Percentiles rank a stretch among this genome's conserved stretches.
Conservation (phyloP, 352 stramenopile species). For the Globisporangium takayamanum region DNA sequence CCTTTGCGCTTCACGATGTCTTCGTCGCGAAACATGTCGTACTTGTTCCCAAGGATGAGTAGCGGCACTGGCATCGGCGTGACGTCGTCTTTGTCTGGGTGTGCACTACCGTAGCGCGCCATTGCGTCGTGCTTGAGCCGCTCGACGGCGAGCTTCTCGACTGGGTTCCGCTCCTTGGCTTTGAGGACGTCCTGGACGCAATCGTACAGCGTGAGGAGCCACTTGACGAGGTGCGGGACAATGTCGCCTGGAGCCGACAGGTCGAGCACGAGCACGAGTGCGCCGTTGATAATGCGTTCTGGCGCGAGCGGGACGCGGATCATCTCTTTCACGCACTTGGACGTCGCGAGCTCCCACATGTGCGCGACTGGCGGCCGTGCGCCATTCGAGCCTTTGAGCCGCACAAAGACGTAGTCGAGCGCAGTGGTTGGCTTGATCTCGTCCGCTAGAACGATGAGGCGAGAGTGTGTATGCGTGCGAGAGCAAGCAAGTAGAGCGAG, state of each 20-base stretch:
- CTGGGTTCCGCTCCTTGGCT: conserved; percentile 56
- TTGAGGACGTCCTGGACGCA: conserved; percentile 53
- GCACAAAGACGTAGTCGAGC: conserved; percentile 89
- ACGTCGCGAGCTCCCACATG: conserved; percentile 89
- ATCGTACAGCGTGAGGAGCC: conserved; percentile 52
- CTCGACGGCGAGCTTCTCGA: conserved; percentile 55
- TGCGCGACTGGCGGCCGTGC: conserved; percentile 57
- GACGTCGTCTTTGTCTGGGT: conserved; percentile 75
- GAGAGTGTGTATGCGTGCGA: no score
- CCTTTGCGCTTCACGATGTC: conserved; percentile 84
- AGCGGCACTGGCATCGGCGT: conserved; percentile 68
- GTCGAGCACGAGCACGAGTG: conserved; percentile 80
- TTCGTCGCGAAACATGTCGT: conserved; percentile 83
- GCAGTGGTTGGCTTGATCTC: conserved; percentile 89
- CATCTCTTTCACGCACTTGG: conserved; percentile 78
- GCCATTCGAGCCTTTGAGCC: conserved; percentile 41
- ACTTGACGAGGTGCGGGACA: conserved; percentile 75
- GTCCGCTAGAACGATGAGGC: conserved; percentile 21
- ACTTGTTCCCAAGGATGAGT: conserved; percentile 87
- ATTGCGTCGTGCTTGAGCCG: conserved; percentile 42
- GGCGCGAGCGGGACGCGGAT: conserved; percentile 76
- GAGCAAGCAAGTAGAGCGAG: no score
- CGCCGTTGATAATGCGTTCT: conserved; percentile 65
- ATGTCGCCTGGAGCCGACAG: conserved; percentile 74
- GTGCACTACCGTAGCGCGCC: conserved; percentile 40